Evolutionary conservation across 2,329 filamentous ascomycete genomes (phyloP).

Genomic region (Pezicula rhizophila): DNA sequence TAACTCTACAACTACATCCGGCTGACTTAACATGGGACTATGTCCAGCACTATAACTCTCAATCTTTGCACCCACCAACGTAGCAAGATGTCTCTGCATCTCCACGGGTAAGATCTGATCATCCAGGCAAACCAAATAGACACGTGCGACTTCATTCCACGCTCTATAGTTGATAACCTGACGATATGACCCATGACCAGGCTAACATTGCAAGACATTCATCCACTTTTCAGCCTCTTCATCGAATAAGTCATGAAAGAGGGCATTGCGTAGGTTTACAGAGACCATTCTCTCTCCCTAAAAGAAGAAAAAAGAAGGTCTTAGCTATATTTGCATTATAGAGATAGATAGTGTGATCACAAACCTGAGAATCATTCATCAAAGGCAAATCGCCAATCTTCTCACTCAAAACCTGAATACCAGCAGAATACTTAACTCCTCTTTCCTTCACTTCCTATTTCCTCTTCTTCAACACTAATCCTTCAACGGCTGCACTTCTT

Average conservation of each 20-base stretch:
- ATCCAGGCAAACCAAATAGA: neutral
- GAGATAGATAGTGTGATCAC: neutral
- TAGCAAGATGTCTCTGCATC: neutral
- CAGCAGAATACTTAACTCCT: constrained; percentile 17
- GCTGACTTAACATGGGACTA: neutral
- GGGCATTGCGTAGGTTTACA: neutral
- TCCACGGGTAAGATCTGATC: neutral
- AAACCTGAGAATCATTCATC: constrained; percentile 12
- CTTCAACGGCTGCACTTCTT: constrained; percentile 17
- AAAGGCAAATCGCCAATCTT: constrained; percentile 13
- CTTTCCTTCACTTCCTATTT: constrained; percentile 6
- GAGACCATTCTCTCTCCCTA: neutral
- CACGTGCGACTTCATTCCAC: neutral
- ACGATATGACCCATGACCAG: neutral
- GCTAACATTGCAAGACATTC: neutral
- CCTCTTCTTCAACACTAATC: constrained; percentile 6
- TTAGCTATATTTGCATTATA: neutral
- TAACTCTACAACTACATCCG: neutral
- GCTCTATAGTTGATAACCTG: neutral
- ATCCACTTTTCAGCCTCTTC: neutral
- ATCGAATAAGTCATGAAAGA: neutral
- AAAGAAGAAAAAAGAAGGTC: neutral
- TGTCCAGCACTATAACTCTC: neutral
- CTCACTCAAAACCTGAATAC: constrained; percentile 10
- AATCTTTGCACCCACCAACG: neutral